Percentiles rank a stretch among this genome's conserved stretches.
Conservation (phyloP, 352 stramenopile genomes). For the Phytophthora sp. region DNA sequence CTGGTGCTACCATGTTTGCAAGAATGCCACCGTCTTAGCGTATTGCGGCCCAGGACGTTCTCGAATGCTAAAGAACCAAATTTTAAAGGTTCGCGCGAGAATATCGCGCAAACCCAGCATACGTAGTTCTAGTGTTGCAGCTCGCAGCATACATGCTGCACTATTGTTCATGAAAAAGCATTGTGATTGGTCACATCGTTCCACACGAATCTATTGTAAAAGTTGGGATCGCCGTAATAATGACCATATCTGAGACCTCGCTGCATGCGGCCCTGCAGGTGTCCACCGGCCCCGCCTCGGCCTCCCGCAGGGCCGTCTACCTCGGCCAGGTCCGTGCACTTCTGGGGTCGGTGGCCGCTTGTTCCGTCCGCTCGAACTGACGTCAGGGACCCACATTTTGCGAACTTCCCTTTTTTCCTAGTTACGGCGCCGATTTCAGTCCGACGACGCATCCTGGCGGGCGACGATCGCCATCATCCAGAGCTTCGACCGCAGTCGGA, state of each 20-base stretch:
- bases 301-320: constrained; percentile 17
- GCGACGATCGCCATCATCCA: constrained; percentile 42
- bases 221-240: neutral
- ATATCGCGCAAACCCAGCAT: too few species aligned
- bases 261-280: constrained; percentile 3
- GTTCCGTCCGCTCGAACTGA: too few species aligned
- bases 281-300: neutral
- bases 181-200: too few species aligned
- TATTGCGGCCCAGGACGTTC: neutral
- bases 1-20: neutral
- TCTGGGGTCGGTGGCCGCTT: too few species aligned
- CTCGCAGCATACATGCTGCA: too few species aligned
- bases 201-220: neutral
- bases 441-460: constrained; percentile 36
- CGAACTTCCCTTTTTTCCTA: neutral
- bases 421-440: constrained; percentile 20
- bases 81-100: too few species aligned
- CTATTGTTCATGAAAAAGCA: too few species aligned
- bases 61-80: too few species aligned
- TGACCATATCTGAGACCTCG: neutral
- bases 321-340: constrained; percentile 7
- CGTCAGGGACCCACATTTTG: too few species aligned
- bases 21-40: neutral
- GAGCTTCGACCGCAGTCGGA: constrained; percentile 40
- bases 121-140: too few species aligned